Conservation (phyloP, 441 rosid species). For the Sinapis alba region DNA sequence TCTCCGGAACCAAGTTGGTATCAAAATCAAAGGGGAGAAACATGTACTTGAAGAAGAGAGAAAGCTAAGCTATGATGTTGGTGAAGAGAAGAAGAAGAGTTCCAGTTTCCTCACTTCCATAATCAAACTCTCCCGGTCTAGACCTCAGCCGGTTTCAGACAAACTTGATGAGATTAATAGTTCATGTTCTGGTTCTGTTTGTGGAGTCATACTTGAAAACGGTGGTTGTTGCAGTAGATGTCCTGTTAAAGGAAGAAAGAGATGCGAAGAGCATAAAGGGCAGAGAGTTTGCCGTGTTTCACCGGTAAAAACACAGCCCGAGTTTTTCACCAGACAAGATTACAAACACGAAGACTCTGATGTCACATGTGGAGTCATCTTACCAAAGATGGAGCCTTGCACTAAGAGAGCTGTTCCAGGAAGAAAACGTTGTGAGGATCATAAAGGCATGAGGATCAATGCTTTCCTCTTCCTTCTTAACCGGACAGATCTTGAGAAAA, state of each 20-base stretch:
- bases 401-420: conserved; percentile 36
- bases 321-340: conserved; percentile 36
- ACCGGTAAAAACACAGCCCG: conserved; percentile 12
- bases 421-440: conserved; percentile 57
- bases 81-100: conserved; percentile 31
- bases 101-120: conserved; percentile 41
- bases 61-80: conserved; percentile 23
- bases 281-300: conserved; percentile 37
- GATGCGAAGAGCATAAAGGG: conserved; percentile 39
- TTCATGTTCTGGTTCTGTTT: conserved; percentile 48
- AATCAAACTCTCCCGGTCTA: conserved; percentile 56
- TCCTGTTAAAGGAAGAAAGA: conserved; percentile 37
- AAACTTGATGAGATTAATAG: conserved; percentile 11
- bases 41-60: conserved; percentile 35
- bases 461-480: conserved; percentile 34
- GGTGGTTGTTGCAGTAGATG: conserved; percentile 20
- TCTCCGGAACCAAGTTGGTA: conserved; percentile 56
- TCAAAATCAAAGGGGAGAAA: conserved; percentile 57
- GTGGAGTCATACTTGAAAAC: conserved; percentile 37
- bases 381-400: conserved; percentile 43
- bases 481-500: conserved; percentile 29
- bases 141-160: conserved; percentile 54
- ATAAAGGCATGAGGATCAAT: conserved; percentile 49
- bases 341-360: conserved; percentile 41
- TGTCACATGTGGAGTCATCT: conserved; percentile 41